Conservation (phyloP, 1,284 basidiomycete species). For the Rhodotorula sp. region DNA sequence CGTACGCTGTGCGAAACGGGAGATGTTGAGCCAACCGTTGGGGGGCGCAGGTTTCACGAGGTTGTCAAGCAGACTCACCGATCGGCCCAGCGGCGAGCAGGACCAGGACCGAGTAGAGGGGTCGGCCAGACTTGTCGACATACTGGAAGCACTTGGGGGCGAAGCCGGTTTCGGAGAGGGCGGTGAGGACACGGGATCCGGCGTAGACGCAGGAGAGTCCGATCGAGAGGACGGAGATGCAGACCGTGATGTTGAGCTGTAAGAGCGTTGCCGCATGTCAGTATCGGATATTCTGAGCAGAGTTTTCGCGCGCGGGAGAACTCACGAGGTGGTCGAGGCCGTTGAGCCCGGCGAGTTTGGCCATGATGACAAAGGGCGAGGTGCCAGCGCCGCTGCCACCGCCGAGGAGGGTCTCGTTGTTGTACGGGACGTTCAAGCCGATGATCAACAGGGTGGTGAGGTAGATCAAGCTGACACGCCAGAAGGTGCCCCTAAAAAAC, state of each 20-base stretch:
- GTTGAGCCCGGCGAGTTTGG: conserved; percentile 50
- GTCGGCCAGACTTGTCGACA: conserved; percentile 56
- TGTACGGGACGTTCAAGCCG: conserved; percentile 58
- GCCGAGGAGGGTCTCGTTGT: conserved; percentile 45
- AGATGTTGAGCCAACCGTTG: neutral
- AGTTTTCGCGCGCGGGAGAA: neutral
- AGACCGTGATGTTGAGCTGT: conserved; percentile 50
- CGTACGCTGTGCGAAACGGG: conserved; percentile 43
- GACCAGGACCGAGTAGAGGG: conserved; percentile 51
- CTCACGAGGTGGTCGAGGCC: conserved; percentile 51
- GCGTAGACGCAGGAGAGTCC: conserved; percentile 51
- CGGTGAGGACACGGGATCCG: conserved; percentile 49
- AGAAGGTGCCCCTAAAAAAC: conserved; percentile 27
- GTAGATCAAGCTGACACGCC: conserved; percentile 52
- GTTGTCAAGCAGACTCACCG: neutral
- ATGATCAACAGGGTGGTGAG: conserved; percentile 57
- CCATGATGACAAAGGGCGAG: conserved; percentile 56
- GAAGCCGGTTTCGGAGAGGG: conserved; percentile 42
- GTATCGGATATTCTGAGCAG: neutral
- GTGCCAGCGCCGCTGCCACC: conserved; percentile 51
- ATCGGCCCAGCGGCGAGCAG: conserved; percentile 44
- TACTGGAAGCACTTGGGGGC: conserved; percentile 51
- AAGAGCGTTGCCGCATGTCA: neutral
- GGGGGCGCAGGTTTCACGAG: too few relatives aligned
- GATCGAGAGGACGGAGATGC: conserved; percentile 49